These are phyloP conservation scores for Rhododendron ferrugineum DNA, from an alignment of 148 eudicot species.

Conservation along the genomic window DNA sequence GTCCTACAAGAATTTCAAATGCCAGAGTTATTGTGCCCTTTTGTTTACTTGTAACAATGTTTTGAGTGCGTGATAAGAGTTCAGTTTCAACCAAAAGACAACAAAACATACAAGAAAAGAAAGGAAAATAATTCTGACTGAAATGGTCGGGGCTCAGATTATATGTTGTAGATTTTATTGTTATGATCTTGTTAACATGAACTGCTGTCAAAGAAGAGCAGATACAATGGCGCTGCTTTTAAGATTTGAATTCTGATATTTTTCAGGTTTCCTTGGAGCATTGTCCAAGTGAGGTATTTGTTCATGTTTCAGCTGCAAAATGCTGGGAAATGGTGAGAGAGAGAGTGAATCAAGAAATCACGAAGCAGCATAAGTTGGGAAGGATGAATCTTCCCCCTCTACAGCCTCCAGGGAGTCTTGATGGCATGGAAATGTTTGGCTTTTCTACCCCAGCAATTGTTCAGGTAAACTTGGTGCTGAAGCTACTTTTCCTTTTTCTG, in stretches of 20 bases:
- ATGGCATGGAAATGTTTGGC: constrained; percentile 96
- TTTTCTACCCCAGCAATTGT: constrained; percentile 76
- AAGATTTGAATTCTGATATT: neutral
- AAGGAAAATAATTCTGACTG: neutral
- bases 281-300: constrained; percentile 62
- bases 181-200: neutral
- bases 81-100: neutral
- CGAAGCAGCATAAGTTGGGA: constrained; percentile 83
- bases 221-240: neutral
- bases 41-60: too few species aligned
- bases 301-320: constrained; percentile 55
- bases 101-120: neutral
- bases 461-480: constrained; percentile 45
- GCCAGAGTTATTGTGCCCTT: neutral
- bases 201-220: neutral
- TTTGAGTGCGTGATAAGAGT: neutral
- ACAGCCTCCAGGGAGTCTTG: constrained; percentile 93
- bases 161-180: neutral
- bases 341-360: constrained; percentile 79
- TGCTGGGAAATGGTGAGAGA: constrained; percentile 96
- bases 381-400: constrained; percentile 67
- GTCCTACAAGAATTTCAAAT: neutral
- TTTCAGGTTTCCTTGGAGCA: constrained; percentile 75
- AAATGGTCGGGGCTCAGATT: neutral
- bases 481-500: neutral